These are phyloP conservation scores for Ceriops tagal DNA, from an alignment of 345 rosid species.

Conservation along the genomic window DNA sequence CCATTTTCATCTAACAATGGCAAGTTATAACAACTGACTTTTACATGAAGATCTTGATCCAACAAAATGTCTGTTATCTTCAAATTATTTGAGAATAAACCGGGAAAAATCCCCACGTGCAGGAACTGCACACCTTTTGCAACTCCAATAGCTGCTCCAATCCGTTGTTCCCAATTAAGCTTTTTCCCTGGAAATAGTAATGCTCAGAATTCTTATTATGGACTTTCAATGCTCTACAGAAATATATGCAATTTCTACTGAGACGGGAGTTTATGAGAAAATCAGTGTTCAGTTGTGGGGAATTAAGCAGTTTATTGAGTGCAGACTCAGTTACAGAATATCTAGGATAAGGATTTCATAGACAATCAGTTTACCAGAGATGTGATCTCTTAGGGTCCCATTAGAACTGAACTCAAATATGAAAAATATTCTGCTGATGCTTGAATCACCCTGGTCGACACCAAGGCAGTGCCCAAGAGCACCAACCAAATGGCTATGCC, in stretches of 20 bases:
- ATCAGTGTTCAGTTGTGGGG: not conserved
- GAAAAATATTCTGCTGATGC: slow-evolving; percentile 34
- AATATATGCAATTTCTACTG: not conserved
- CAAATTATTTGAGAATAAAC: slow-evolving; percentile 39
- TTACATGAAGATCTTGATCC: slow-evolving; percentile 45
- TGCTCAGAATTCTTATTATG: not conserved
- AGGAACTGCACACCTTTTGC: slow-evolving; percentile 58
- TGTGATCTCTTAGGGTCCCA: slow-evolving; percentile 41
- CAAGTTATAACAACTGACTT: slow-evolving; percentile 43
- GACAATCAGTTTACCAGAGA: slow-evolving; percentile 28
- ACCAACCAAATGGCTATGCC: slow-evolving; percentile 52
- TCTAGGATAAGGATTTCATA: not conserved
- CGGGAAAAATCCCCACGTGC: slow-evolving; percentile 57
- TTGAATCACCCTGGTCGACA: slow-evolving; percentile 36
- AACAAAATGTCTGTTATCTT: slow-evolving; percentile 54
- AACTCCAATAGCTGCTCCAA: slow-evolving; percentile 44
- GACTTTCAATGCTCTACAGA: not conserved
- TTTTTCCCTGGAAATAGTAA: slow-evolving; percentile 12
- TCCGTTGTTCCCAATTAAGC: slow-evolving; percentile 45
- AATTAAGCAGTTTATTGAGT: not conserved
- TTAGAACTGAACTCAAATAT: slow-evolving; percentile 45
- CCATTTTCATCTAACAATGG: slow-evolving; percentile 40
- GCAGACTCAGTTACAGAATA: not conserved
- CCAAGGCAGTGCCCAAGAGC: slow-evolving; percentile 64
- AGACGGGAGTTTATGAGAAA: not conserved